phyloP scores from a whole-genome alignment of 331 rosid species.

The Telfairia occidentalis region DNA sequence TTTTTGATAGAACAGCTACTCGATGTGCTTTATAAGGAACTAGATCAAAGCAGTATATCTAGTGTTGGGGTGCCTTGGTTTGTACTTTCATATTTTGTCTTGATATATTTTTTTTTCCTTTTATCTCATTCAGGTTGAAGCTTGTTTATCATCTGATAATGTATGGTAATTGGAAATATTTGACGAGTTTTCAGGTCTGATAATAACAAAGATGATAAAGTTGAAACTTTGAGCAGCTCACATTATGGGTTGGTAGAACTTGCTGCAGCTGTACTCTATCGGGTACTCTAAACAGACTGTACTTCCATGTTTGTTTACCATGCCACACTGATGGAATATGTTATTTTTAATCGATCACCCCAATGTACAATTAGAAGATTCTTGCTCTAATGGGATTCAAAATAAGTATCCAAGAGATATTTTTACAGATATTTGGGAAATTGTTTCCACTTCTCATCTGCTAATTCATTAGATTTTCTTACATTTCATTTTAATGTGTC shows the following conservation, averaged over 20 bases:
- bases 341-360: slow-evolving; percentile 9
- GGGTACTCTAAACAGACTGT: slow-evolving; percentile 34
- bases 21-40: slow-evolving; percentile 79
- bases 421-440: not conserved
- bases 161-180: not conserved
- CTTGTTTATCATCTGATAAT: slow-evolving; percentile 11
- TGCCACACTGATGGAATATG: slow-evolving; percentile 5
- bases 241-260: slow-evolving; percentile 73
- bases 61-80: slow-evolving; percentile 46
- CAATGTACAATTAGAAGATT: not conserved
- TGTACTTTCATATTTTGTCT: slow-evolving; percentile 16
- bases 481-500: not conserved
- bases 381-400: not conserved
- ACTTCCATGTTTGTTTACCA: not conserved
- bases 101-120: slow-evolving; percentile 4
- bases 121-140: slow-evolving; percentile 9
- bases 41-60: slow-evolving; percentile 60
- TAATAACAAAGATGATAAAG: slow-evolving; percentile 61
- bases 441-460: not conserved
- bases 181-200: slow-evolving; percentile 47
- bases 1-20: slow-evolving; percentile 65
- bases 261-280: slow-evolving; percentile 65
- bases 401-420: not conserved
- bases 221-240: slow-evolving; percentile 63
- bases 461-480: not conserved